phyloP scores from a whole-genome alignment of 1,139 yeast genomes.

The Protomyces lactucae-debilis region DNA sequence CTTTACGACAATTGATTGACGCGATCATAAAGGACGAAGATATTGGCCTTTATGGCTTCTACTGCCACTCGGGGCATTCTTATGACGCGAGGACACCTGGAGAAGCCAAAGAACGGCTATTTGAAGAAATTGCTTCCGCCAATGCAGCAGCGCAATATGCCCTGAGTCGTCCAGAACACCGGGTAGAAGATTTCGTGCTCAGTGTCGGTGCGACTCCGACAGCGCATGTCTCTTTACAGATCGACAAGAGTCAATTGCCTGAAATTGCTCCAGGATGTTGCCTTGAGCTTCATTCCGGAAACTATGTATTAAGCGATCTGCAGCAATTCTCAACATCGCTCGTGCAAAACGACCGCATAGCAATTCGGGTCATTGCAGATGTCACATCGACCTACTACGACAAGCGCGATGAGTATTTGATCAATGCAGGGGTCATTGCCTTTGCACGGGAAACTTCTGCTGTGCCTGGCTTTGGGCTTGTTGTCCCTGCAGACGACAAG shows the following conservation, averaged over 20 bases:
- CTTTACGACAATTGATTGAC: constrained; percentile 40
- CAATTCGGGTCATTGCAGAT: constrained; percentile 58
- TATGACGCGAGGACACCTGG: constrained; percentile 50
- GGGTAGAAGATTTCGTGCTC: constrained; percentile 38
- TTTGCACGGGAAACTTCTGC: constrained; percentile 58
- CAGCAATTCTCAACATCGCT: constrained; percentile 71
- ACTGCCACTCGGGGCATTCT: constrained; percentile 77
- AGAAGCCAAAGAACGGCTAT: constrained; percentile 48
- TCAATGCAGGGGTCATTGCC: constrained; percentile 70
- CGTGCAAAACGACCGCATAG: constrained; percentile 47
- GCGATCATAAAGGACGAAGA: constrained; percentile 36
- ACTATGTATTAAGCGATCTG: constrained; percentile 65
- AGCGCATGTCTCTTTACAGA: constrained; percentile 53
- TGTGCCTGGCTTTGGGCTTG: constrained; percentile 47
- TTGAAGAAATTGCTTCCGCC: constrained; percentile 56
- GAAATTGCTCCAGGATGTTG: constrained; percentile 45
- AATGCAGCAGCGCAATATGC: constrained; percentile 49
- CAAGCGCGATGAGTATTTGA: constrained; percentile 53
- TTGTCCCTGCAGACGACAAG: constrained; percentile 40
- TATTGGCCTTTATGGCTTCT: constrained; percentile 54
- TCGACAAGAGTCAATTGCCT: constrained; percentile 29
- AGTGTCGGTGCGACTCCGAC: constrained; percentile 84
- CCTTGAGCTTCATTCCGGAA: constrained; percentile 75
- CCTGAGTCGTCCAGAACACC: constrained; percentile 30
- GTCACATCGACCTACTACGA: constrained; percentile 63